These are phyloP conservation scores for Byssoonygena ceratinophila DNA, from an alignment of 2,329 filamentous ascomycete genomes.

Conservation along the genomic window DNA sequence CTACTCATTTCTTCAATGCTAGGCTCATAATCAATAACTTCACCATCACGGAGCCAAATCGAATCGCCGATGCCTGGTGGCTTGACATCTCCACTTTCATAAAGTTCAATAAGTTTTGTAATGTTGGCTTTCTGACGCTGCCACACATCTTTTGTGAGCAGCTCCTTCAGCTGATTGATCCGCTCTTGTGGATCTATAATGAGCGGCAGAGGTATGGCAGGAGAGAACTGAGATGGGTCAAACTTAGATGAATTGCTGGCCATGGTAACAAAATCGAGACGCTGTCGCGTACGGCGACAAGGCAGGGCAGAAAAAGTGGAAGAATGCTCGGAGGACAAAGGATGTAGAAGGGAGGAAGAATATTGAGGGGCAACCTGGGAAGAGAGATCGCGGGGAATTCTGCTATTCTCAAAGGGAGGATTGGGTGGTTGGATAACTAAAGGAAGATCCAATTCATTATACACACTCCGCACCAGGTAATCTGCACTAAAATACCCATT, in stretches of 20 bases:
- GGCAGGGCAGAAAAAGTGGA: neutral
- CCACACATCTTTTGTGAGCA: neutral
- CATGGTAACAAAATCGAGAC: neutral
- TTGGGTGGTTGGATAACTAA: too few species aligned
- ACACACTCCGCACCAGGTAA: too few species aligned
- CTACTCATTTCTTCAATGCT: neutral
- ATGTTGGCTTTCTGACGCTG: constrained; percentile 6
- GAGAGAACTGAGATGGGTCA: neutral
- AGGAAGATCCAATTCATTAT: too few species aligned
- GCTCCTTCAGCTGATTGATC: constrained; percentile 1
- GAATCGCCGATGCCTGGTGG: neutral
- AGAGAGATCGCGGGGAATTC: too few species aligned
- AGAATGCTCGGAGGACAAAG: neutral
- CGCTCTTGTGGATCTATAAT: neutral
- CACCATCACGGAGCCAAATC: constrained; percentile 15
- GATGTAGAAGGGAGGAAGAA: neutral
- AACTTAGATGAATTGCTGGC: neutral
- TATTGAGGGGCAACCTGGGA: too few species aligned
- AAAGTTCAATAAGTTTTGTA: constrained; percentile 1
- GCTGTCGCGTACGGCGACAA: neutral
- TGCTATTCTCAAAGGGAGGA: too few species aligned
- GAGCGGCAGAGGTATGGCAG: neutral
- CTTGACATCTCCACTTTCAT: neutral
- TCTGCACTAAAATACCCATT: too few species aligned
- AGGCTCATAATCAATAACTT: constrained; percentile 22